Evolutionary conservation across 495 filamentous ascomycete genomes (phyloP), one percentile per base, ranked within the genome.

Genomic region (Gamarada debralockiae): DNA sequence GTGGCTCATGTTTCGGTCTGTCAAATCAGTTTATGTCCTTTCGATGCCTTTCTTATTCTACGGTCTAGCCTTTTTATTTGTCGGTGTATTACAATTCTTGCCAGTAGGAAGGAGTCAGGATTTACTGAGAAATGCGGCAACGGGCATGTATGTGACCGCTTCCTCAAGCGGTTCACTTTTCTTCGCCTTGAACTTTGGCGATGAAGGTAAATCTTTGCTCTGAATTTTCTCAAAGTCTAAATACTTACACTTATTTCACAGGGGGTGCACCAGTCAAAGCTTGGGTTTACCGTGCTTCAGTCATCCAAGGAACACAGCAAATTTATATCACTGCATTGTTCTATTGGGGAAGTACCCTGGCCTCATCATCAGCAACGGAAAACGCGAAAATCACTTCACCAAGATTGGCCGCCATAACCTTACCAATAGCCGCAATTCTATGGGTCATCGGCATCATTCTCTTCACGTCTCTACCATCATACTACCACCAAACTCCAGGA

Each of bases 181-280:
- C 65, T 86, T 86, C 64, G 76, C 82, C 4, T 70, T 86, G 43
- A 87, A 87, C 63, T 86, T 87, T 61, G 83, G 82, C 49, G 77
- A 77, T 55, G 78, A 84, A 63, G 41, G 76, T 36, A n/a, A n/a
- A n/a, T n/a, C n/a, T n/a, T n/a, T n/a, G n/a, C n/a, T n/a, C n/a
- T n/a, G n/a, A n/a, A n/a, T n/a, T n/a, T n/a, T n/a, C n/a, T n/a
- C n/a, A n/a, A n/a, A n/a, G n/a, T n/a, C n/a, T n/a, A n/a, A n/a
- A n/a, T n/a, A n/a, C n/a, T n/a, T n/a, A n/a, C n/a, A n/a, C n/a
- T n/a, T n/a, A n/a, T n/a, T n/a, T n/a, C n/a, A n/a, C n/a, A n/a
- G n/a, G n/a, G n/a, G 77, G 78, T 49, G 70, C 80, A 5, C 80
- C 83, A 5, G 71, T 80, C 23, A 80, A 73, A 44, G 73, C 77